Conservation (phyloP, 805 yeast species). For the Nakazawaea siamensis region DNA sequence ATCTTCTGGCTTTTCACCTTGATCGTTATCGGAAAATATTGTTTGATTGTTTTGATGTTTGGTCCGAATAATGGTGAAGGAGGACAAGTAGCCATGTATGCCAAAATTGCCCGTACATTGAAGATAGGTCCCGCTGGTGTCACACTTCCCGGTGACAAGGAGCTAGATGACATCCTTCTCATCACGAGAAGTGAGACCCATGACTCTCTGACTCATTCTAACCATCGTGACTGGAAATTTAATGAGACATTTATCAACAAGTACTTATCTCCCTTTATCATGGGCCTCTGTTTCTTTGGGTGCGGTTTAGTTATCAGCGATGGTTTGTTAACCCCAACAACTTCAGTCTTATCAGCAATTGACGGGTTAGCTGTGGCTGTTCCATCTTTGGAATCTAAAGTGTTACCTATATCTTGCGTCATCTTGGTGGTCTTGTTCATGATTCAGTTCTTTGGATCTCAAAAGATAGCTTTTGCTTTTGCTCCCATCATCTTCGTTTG, state of each 20-base stretch:
- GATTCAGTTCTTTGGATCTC: conserved; percentile 42
- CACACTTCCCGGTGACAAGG: conserved; percentile 28
- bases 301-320: conserved; percentile 51
- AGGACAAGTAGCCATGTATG: conserved; percentile 57
- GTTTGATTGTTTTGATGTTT: conserved; percentile 34
- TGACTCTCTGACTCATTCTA: conserved; percentile 14
- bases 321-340: conserved; percentile 56
- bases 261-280: conserved; percentile 24
- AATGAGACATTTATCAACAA: conserved; percentile 19
- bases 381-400: conserved; percentile 31
- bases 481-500: conserved; percentile 50
- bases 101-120: conserved; percentile 43
- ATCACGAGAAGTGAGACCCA: conserved; percentile 33
- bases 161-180: conserved; percentile 22
- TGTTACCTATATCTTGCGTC: conserved; percentile 41
- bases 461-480: conserved; percentile 36
- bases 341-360: conserved; percentile 50
- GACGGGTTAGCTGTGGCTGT: conserved; percentile 47
- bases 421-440: conserved; percentile 36
- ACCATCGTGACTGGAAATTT: conserved; percentile 16
- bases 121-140: conserved; percentile 39
- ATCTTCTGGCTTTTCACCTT: conserved; percentile 49
- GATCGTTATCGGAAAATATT: conserved; percentile 44
- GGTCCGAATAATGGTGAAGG: conserved; percentile 59
- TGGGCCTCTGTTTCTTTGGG: conserved; percentile 40